Conservation (phyloP, 169 alveolate species). For the Theileria parva region DNA sequence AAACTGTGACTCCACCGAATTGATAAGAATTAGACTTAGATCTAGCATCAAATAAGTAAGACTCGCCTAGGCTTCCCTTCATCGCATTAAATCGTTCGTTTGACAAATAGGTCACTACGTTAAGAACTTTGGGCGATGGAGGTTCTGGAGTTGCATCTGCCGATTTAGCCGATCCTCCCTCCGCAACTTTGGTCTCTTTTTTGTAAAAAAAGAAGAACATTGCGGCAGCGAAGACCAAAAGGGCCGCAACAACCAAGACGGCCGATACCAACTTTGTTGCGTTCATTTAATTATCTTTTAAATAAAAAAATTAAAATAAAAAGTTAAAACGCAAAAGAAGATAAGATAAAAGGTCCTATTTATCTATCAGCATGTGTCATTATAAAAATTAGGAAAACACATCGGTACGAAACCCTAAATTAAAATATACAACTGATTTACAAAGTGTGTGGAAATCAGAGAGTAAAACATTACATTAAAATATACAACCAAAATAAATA, state of each 20-base stretch:
- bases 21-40: background rate
- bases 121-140: background rate
- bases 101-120: constrained; percentile 2
- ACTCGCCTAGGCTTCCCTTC: constrained; percentile 1
- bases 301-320: background rate
- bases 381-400: background rate
- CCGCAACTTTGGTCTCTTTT: background rate
- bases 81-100: background rate
- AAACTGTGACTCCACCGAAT: background rate
- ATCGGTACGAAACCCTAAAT: background rate
- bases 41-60: constrained; percentile 8
- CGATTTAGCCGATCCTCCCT: background rate
- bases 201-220: constrained; percentile 1
- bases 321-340: background rate
- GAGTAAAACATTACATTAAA: background rate
- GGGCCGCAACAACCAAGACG: background rate
- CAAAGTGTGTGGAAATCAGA: background rate
- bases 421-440: background rate
- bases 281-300: background rate
- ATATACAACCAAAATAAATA: background rate
- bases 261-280: background rate
- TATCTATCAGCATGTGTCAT: background rate
- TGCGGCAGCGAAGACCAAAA: background rate
- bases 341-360: background rate
- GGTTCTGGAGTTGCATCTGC: background rate